Evolutionary conservation across 2,329 filamentous ascomycete genomes (phyloP).

Genomic region (Monilinia fructicola): DNA sequence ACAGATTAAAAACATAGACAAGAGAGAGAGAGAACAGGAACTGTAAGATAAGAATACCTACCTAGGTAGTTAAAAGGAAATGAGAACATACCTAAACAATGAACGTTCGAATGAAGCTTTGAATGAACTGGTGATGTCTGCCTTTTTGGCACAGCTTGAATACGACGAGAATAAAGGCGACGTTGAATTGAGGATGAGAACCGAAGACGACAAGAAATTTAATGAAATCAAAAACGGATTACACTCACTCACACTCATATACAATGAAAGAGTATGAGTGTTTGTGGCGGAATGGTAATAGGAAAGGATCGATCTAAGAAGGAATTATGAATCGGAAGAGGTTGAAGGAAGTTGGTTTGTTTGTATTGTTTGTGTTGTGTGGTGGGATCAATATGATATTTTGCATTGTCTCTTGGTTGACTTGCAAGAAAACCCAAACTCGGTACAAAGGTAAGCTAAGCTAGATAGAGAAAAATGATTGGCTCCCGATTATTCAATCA

Average conservation of each 20-base stretch:
- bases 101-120: too few species aligned
- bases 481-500: background rate
- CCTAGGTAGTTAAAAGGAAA: background rate
- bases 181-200: background rate
- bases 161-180: background rate
- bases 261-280: background rate
- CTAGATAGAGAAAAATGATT: background rate
- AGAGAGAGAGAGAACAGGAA: background rate
- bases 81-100: conserved; percentile 2
- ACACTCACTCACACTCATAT: background rate
- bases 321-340: background rate
- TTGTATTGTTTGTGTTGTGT: background rate
- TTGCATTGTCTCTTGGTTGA: background rate
- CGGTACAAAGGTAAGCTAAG: conserved; percentile 8
- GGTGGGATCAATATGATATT: background rate
- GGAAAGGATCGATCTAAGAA: background rate
- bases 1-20: background rate
- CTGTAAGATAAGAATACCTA: background rate
- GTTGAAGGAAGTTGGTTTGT: background rate
- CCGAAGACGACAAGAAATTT: background rate
- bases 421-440: background rate
- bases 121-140: background rate
- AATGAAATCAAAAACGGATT: background rate
- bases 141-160: background rate
- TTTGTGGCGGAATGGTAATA: background rate